phyloP scores from a whole-genome alignment of 23 red algal species.

The Pyropia haitanensis region DNA sequence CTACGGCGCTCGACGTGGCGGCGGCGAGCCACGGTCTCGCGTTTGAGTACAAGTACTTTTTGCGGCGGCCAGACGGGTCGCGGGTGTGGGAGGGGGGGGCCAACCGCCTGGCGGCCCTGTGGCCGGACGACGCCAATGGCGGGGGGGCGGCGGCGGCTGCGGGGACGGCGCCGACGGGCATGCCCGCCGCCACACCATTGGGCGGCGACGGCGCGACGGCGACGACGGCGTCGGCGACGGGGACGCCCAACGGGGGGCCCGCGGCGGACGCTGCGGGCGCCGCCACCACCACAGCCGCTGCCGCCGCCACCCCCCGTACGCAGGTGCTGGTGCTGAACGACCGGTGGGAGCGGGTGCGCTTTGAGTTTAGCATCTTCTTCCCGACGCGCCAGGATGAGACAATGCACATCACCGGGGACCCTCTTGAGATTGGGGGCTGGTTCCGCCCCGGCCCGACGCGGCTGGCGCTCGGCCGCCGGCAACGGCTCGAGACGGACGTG shows the following conservation, averaged over 20 bases:
- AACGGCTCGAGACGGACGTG: constrained; percentile 81
- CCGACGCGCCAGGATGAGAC: constrained; percentile 24
- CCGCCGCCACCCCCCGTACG: neutral
- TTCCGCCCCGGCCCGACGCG: constrained; percentile 58
- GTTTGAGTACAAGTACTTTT: constrained; percentile 79
- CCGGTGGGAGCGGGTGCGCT: constrained; percentile 36
- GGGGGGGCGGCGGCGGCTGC: no score
- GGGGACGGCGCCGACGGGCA: neutral
- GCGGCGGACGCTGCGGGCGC: neutral
- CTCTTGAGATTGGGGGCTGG: constrained; percentile 63
- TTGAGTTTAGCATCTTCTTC: constrained; percentile 69
- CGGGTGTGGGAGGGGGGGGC: constrained; percentile 42
- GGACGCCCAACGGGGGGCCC: neutral
- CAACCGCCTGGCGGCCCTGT: constrained; percentile 27
- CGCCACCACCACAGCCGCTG: neutral
- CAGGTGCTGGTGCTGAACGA: constrained; percentile 28
- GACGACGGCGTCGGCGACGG: neutral
- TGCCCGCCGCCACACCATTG: neutral
- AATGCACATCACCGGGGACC: constrained; percentile 78
- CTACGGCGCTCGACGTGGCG: constrained; percentile 1
- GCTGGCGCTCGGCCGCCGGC: constrained; percentile 37
- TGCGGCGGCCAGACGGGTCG: constrained; percentile 16
- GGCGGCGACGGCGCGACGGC: no score
- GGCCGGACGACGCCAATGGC: neutral
- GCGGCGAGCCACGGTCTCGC: neutral